phyloP scores from a whole-genome alignment of 176 grass and related monocot genomes.

The Carex myosuroides region DNA sequence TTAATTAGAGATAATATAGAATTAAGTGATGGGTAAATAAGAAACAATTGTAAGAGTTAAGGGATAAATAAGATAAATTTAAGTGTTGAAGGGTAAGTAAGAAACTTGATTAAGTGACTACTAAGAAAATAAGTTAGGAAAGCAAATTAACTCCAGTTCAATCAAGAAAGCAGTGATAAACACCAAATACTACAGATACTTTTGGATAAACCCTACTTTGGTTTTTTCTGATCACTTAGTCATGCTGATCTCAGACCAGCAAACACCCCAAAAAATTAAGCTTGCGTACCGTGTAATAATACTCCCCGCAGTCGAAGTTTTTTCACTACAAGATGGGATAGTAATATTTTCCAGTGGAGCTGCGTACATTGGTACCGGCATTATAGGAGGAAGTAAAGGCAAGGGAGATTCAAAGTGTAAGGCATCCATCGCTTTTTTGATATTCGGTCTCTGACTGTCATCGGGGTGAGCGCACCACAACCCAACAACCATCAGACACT shows the following conservation, averaged over 20 bases:
- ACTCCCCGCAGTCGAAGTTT: background rate
- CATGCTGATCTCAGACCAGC: background rate
- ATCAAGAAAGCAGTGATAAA: background rate
- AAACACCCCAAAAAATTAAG: background rate
- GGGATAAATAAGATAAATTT: too few species aligned
- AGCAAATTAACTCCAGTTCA: background rate
- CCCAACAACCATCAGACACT: constrained; percentile 34
- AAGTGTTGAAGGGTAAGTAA: too few species aligned
- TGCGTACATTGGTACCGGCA: constrained; percentile 44
- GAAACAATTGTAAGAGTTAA: too few species aligned
- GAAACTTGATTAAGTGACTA: background rate
- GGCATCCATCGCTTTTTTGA: constrained; percentile 24
- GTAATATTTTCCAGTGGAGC: background rate
- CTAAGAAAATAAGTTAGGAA: background rate
- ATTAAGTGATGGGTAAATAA: too few species aligned
- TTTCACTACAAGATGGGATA: background rate
- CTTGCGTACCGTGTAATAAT: background rate
- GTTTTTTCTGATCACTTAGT: background rate
- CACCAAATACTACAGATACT: background rate
- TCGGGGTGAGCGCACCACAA: constrained; percentile 62
- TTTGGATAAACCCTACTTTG: background rate
- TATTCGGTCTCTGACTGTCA: constrained; percentile 28
- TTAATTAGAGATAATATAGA: too few species aligned
- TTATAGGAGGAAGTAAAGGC: constrained; percentile 38
- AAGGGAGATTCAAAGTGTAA: constrained; percentile 33